A percentile compares a stretch with the other conserved stretches of the same genome.
These are phyloP conservation scores for Aureobasidium sp. DNA, from an alignment of 2,329 filamentous ascomycete species.

Conservation along the genomic window DNA sequence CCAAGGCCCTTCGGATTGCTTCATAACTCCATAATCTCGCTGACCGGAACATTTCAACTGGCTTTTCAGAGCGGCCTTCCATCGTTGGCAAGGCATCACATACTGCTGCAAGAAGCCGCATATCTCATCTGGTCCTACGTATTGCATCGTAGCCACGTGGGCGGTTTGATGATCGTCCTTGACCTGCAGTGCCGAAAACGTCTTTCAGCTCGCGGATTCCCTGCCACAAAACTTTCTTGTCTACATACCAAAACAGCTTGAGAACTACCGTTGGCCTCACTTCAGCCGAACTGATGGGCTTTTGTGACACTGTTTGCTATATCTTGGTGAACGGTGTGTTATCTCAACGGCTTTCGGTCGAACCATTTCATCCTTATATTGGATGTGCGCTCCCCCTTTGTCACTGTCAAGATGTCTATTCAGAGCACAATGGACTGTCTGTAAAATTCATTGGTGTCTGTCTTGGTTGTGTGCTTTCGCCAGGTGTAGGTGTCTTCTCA, in stretches of 20 bases:
- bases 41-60: too few species aligned
- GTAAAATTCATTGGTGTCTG: not conserved
- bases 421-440: not conserved
- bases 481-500: too few species aligned
- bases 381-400: not conserved
- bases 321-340: not conserved
- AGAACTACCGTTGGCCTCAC: not conserved
- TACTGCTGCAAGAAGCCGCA: too few species aligned
- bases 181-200: constrained; percentile 1
- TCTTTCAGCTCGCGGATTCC: not conserved
- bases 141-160: not conserved
- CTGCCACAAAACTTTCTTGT: not conserved
- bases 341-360: not conserved
- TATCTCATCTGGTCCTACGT: too few species aligned
- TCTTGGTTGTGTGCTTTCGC: too few species aligned
- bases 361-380: not conserved
- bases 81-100: too few species aligned
- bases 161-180: not conserved
- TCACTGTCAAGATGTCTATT: not conserved
- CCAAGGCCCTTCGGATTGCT: too few species aligned
- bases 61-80: too few species aligned
- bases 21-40: not conserved
- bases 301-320: not conserved
- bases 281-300: not conserved
- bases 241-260: not conserved